These are phyloP conservation scores for Pythium aquatile DNA, from an alignment of 352 stramenopile species.

Conservation along the genomic window DNA sequence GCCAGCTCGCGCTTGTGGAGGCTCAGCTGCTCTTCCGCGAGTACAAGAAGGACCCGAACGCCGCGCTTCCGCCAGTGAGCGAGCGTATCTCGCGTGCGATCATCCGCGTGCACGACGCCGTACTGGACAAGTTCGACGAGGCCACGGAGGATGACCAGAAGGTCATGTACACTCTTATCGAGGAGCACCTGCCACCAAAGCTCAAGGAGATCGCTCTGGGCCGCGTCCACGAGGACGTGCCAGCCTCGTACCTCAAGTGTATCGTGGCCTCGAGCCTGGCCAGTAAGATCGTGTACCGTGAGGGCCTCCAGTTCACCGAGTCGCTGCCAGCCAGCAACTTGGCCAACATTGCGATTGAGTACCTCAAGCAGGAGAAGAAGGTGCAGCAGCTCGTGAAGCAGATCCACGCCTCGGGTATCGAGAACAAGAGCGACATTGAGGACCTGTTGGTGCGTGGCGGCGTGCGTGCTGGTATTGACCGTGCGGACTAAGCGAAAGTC, in stretches of 20 bases:
- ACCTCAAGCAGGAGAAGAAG: constrained; percentile 95
- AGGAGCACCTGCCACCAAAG: constrained; percentile 93
- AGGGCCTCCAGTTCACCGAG: constrained; percentile 96
- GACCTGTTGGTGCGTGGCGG: constrained; percentile 73
- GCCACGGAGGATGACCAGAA: constrained; percentile 82
- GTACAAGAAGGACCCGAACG: constrained; percentile 89
- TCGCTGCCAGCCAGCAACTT: constrained; percentile 90
- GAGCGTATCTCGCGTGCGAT: constrained; percentile 96
- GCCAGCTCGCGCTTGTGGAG: constrained; percentile 91
- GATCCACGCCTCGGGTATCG: constrained; percentile 47
- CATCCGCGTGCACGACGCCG: constrained; percentile 94
- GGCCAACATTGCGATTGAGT: constrained; percentile 90
- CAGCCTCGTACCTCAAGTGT: constrained; percentile 95
- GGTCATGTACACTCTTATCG: constrained; percentile 81
- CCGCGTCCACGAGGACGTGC: constrained; percentile 90
- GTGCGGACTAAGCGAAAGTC: constrained; percentile 18
- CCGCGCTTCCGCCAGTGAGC: constrained; percentile 88
- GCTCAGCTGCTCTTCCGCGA: constrained; percentile 98
- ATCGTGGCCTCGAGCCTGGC: constrained; percentile 95
- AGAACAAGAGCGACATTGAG: constrained; percentile 65
- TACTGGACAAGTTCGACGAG: constrained; percentile 91
- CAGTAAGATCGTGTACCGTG: constrained; percentile 98
- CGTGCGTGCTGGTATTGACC: constrained; percentile 70
- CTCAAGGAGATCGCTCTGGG: constrained; percentile 94
- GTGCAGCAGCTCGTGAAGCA: constrained; percentile 83